A percentile compares a stretch with the other conserved stretches of the same genome.
These are phyloP conservation scores for Debaryomycetaceae sp. DNA, from an alignment of 1,139 yeast species.

Conservation along the genomic window DNA sequence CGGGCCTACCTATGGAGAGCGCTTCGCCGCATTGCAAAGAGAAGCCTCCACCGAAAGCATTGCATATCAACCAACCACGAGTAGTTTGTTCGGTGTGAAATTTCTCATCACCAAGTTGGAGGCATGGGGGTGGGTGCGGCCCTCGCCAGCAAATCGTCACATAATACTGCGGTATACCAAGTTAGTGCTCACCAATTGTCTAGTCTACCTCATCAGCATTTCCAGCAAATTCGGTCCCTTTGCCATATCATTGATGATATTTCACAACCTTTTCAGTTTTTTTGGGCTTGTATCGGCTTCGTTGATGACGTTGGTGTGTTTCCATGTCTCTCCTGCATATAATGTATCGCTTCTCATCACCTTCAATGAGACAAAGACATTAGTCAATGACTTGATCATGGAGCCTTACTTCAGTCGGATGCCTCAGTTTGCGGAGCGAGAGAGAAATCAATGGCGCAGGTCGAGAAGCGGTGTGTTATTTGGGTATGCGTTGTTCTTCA, in stretches of 20 bases:
- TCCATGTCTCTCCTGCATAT: constrained; percentile 4
- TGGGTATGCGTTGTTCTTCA: constrained; percentile 55
- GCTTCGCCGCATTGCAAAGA: too few relatives aligned
- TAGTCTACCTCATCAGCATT: constrained; percentile 17
- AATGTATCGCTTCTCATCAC: constrained; percentile 1
- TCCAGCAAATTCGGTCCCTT: constrained; percentile 38
- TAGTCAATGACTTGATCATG: constrained; percentile 42
- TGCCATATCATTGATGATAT: constrained; percentile 38
- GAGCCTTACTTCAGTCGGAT: constrained; percentile 44
- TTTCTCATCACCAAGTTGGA: neutral
- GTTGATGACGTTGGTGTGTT: constrained; percentile 4
- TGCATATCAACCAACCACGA: too few relatives aligned
- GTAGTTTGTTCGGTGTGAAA: too few relatives aligned
- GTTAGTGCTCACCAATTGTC: constrained; percentile 13
- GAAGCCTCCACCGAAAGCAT: too few relatives aligned
- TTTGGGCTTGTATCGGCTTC: constrained; percentile 5
- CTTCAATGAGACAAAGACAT: constrained; percentile 14
- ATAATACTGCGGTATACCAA: constrained; percentile 7
- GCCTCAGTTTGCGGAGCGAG: constrained; percentile 42
- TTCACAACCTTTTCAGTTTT: constrained; percentile 29
- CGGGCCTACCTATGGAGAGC: too few relatives aligned
- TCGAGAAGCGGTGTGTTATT: constrained; percentile 56
- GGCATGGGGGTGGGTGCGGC: neutral
- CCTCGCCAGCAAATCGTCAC: neutral
- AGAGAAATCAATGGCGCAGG: constrained; percentile 47